phyloP scores from a whole-genome alignment of 495 filamentous ascomycete species.

The Penicillium paxilli region DNA sequence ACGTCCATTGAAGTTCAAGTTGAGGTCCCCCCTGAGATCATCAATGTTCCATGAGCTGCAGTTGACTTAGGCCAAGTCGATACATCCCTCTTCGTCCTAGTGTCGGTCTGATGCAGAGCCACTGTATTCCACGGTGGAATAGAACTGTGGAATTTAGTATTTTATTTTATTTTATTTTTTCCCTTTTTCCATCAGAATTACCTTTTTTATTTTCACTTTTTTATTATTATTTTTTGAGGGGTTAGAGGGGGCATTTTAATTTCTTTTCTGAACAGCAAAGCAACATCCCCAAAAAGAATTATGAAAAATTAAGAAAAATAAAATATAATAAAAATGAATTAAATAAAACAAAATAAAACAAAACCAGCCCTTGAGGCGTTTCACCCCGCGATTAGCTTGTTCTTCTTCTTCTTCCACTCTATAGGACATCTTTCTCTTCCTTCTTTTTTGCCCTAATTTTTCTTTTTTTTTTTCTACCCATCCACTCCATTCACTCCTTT shows the following conservation, averaged over 20 bases:
- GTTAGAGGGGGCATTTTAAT: background rate
- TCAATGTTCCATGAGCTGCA: constrained; percentile 23
- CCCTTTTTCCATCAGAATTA: background rate
- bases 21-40: constrained; percentile 21
- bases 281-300: constrained; percentile 4
- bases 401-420: constrained; percentile 21
- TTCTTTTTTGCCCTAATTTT: constrained; percentile 13
- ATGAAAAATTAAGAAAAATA: constrained; percentile 14
- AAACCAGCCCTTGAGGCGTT: constrained; percentile 28
- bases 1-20: no score
- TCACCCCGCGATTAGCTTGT: constrained; percentile 43
- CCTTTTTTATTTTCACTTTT: background rate
- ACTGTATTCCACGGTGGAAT: constrained; percentile 30
- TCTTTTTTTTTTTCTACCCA: constrained; percentile 6
- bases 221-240: no score
- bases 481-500: constrained; percentile 33
- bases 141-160: constrained; percentile 7
- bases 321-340: constrained; percentile 1
- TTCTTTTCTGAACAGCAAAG: background rate
- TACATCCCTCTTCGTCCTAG: constrained; percentile 33
- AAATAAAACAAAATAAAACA: constrained; percentile 17
- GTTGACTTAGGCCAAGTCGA: constrained; percentile 27
- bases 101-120: constrained; percentile 30
- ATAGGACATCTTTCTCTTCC: constrained; percentile 21
- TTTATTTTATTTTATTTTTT: constrained; percentile 3